These are phyloP conservation scores for Ceratobasidium sp. DNA, from an alignment of 1,284 basidiomycete genomes.

Conservation along the genomic window DNA sequence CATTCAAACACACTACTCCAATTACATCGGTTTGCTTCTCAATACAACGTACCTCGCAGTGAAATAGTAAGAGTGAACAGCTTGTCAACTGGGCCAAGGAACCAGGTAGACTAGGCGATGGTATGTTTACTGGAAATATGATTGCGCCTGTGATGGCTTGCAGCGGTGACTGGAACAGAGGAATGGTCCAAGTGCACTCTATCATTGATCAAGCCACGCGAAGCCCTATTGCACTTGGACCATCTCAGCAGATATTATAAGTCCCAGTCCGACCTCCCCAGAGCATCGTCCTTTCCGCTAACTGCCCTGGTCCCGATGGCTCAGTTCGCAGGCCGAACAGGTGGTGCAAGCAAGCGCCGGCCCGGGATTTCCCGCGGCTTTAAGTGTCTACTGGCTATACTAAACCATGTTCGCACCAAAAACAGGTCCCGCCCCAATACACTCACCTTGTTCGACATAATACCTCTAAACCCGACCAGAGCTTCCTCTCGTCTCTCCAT, in stretches of 20 bases:
- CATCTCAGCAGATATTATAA: constrained; percentile 6
- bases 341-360: constrained; percentile 29
- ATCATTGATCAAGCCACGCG: constrained; percentile 14
- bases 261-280: not conserved
- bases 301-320: not conserved
- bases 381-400: constrained; percentile 15
- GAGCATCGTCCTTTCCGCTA: not conserved
- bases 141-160: not conserved
- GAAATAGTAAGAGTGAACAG: no score
- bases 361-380: constrained; percentile 23
- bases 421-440: constrained; percentile 27
- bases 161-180: constrained; percentile 10
- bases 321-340: constrained; percentile 5
- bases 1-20: constrained; percentile 35
- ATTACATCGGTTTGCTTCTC: not conserved
- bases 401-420: constrained; percentile 15
- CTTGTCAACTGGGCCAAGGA: not conserved
- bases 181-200: constrained; percentile 24
- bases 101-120: not conserved
- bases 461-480: not conserved
- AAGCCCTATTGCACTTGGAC: constrained; percentile 26
- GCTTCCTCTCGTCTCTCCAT: constrained; percentile 6
- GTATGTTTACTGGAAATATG: not conserved
- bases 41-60: no score
- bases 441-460: constrained; percentile 28